Evolutionary conservation across 768 basidiomycete species (phyloP), one percentile per base, ranked within the genome.

Genomic region (Pleurotus tuber-regium): DNA sequence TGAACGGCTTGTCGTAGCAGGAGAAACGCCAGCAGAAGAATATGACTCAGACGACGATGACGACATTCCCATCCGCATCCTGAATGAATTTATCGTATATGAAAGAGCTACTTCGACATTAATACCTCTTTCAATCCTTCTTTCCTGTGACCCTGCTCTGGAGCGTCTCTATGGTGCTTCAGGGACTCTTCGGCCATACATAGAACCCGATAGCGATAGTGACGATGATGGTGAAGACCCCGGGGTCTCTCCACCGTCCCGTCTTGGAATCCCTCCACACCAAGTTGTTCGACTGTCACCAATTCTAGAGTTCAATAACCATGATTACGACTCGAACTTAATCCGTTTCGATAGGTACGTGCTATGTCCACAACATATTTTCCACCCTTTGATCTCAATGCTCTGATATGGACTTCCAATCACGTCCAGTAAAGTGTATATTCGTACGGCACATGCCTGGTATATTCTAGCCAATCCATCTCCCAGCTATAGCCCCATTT

Each of bases 381-480:
- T 11, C 4, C 44, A 9, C 9, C 33, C 25, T n/a, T 30, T 41
- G 31, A 21, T 21, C 3, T 31, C 18, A 11, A 10, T 21, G 5
- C 31, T 5, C 11, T 2, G 21, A 38, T 24, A n/a, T n/a, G n/a
- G n/a, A 9, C 36, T 44, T 29, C 38, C 16, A 25, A 14, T 30
- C n/a, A n/a, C n/a, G n/a, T n/a, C n/a, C n/a, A 88, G 86, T 19
- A 80, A 82, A 53, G 76, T 88, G 2, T 89, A 84, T 54, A 64
- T 89, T 24, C 74, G 77, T 39, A 89, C 87, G 0, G 39, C 70
- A 38, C 62, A 66, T 62, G 84, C 86, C 0, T 89, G 87, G 87
- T 89, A 89, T 55, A 84, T 88, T 50, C 71, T 89, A 2, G 71
- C 74, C 9, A 53, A 54, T 1, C 84, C 87, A 0, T 73, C 79